Percentiles rank a stretch among this genome's conserved stretches.
These are phyloP conservation scores for Solanum hybrid DNA, from an alignment of 305 asterid species.

Conservation along the genomic window DNA sequence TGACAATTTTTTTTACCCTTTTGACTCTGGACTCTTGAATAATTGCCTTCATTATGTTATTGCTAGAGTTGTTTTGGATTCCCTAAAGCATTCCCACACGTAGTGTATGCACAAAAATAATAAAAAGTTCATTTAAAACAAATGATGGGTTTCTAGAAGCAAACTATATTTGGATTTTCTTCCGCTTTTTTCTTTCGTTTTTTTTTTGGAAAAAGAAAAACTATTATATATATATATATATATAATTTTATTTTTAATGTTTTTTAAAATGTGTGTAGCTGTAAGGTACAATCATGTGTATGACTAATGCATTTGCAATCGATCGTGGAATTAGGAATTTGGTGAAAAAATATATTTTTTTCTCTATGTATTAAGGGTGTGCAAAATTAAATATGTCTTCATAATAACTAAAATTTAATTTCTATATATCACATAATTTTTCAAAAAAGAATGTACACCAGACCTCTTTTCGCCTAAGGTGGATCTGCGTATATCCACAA, in stretches of 20 bases:
- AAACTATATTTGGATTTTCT: neutral
- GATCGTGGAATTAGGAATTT: too few species aligned
- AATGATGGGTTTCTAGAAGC: neutral
- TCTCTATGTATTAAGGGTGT: too few species aligned
- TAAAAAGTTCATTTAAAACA: neutral
- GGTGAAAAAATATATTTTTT: too few species aligned
- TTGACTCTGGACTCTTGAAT: too few species aligned
- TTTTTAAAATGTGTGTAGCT: neutral
- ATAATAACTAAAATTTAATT: neutral
- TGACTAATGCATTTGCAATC: neutral
- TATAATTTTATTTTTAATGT: too few species aligned
- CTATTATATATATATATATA: neutral
- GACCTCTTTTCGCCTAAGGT: neutral
- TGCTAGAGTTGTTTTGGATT: neutral
- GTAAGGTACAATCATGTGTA: neutral
- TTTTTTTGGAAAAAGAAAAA: neutral
- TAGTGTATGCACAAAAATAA: neutral
- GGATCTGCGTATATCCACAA: neutral
- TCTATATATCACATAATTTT: too few species aligned
- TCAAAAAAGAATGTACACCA: neutral
- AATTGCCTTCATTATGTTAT: neutral
- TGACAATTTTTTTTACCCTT: too few species aligned
- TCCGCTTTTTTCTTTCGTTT: neutral
- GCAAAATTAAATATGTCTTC: too few species aligned
- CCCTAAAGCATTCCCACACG: neutral